A percentile compares a stretch with the other conserved stretches of the same genome.
Evolutionary conservation across 1,284 basidiomycete genomes (phyloP).

Genomic region (Malassezia restricta): DNA sequence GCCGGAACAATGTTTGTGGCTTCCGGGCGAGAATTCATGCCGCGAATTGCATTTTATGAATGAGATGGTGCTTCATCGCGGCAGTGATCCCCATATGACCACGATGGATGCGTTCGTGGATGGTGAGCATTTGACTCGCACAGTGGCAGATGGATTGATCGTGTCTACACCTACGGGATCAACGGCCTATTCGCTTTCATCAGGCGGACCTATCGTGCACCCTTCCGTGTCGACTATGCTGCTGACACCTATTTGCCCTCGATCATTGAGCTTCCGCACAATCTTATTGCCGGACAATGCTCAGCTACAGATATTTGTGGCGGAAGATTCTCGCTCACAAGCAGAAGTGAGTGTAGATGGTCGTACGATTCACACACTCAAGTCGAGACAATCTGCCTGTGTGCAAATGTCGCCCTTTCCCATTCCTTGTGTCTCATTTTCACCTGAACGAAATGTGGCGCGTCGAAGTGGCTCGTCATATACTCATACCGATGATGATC

Average conservation of each 20-base stretch:
- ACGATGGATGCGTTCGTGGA: slow-evolving; percentile 93
- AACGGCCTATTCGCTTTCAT: slow-evolving; percentile 88
- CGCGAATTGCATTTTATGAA: slow-evolving; percentile 93
- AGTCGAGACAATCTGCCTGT: slow-evolving; percentile 69
- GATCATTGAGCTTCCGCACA: slow-evolving; percentile 81
- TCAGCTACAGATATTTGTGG: slow-evolving; percentile 67
- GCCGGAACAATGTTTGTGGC: slow-evolving; percentile 2
- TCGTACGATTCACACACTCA: slow-evolving; percentile 64
- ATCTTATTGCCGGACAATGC: slow-evolving; percentile 76
- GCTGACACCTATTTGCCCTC: slow-evolving; percentile 84
- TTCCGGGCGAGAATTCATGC: slow-evolving; percentile 10
- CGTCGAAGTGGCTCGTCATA: slow-evolving; percentile 18
- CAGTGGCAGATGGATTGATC: slow-evolving; percentile 80
- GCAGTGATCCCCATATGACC: slow-evolving; percentile 77
- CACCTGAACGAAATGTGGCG: not conserved
- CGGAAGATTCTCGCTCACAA: slow-evolving; percentile 66
- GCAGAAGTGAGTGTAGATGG: slow-evolving; percentile 89
- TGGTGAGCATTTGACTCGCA: slow-evolving; percentile 79
- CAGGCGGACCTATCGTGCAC: slow-evolving; percentile 90
- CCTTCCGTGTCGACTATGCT: slow-evolving; percentile 79
- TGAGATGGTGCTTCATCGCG: slow-evolving; percentile 82
- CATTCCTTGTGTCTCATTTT: slow-evolving; percentile 59
- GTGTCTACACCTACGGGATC: slow-evolving; percentile 92
- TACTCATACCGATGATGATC: not conserved
- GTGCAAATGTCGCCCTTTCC: slow-evolving; percentile 76